Conservation (phyloP, 306 rosid species). For the Cyamopsis tetragonoloba region DNA sequence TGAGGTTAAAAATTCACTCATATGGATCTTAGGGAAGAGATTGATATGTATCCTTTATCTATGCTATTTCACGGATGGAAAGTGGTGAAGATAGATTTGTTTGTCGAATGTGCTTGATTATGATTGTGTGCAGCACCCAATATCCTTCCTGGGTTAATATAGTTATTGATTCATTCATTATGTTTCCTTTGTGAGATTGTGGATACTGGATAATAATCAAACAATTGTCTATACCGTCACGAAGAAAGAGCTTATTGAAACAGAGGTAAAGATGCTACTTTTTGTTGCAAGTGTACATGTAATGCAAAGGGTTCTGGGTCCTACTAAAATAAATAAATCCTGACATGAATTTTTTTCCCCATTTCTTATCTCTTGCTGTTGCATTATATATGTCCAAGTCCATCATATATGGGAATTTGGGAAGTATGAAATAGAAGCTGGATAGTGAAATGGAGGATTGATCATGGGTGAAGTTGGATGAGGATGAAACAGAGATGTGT, state of each 20-base stretch:
- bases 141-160: not conserved
- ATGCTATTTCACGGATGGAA: not conserved
- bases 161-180: not conserved
- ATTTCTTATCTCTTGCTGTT: not conserved
- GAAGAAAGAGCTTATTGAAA: not conserved
- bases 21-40: slow-evolving; percentile 3
- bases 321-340: not conserved
- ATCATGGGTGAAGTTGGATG: too few species aligned
- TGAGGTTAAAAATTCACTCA: not conserved
- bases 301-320: not conserved
- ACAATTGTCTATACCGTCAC: not conserved
- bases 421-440: not conserved
- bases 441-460: not conserved
- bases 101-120: not conserved
- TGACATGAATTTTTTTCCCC: not conserved
- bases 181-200: slow-evolving; percentile 5
- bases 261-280: not conserved
- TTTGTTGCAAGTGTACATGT: not conserved
- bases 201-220: not conserved
- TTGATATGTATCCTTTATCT: not conserved
- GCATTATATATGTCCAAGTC: not conserved
- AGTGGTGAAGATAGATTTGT: not conserved
- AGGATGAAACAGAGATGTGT: not conserved
- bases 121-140: not conserved
- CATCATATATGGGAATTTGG: not conserved